These are phyloP conservation scores for Oxyria digyna DNA, from an alignment of 148 eudicot species.

Conservation along the genomic window DNA sequence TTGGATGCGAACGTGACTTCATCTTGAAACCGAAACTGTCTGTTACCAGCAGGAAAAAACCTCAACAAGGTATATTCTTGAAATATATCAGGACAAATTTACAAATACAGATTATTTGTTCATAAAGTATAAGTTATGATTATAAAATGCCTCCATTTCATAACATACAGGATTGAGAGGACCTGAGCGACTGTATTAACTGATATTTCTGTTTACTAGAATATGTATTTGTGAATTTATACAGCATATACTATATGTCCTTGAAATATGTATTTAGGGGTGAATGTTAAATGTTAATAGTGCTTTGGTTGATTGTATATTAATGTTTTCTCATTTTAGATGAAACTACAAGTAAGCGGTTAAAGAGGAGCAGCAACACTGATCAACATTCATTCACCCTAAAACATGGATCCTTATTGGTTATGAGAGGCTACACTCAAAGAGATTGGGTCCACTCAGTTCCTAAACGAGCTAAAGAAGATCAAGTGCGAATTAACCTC, in stretches of 20 bases:
- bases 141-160: too few relatives aligned
- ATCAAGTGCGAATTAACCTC: constrained; percentile 64
- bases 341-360: constrained; percentile 43
- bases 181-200: too few relatives aligned
- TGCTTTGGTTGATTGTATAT: background rate
- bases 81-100: too few relatives aligned
- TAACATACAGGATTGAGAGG: too few relatives aligned
- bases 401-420: constrained; percentile 78
- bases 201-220: too few relatives aligned
- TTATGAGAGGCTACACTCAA: constrained; percentile 89
- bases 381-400: constrained; percentile 47
- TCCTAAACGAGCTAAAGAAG: constrained; percentile 81
- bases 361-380: constrained; percentile 28
- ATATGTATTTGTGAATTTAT: too few relatives aligned
- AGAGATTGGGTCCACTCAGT: constrained; percentile 93
- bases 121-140: too few relatives aligned
- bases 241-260: too few relatives aligned
- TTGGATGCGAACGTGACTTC: constrained; percentile 93
- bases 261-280: background rate
- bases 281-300: too few relatives aligned
- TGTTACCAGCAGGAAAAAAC: background rate
- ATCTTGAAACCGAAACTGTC: constrained; percentile 49
- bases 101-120: too few relatives aligned
- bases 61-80: constrained; percentile 18
- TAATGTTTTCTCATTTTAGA: constrained; percentile 8